Percentiles rank a stretch among this genome's conserved stretches.
Evolutionary conservation across 345 rosid species (phyloP).

Genomic region (Gossypium ekmanianum): DNA sequence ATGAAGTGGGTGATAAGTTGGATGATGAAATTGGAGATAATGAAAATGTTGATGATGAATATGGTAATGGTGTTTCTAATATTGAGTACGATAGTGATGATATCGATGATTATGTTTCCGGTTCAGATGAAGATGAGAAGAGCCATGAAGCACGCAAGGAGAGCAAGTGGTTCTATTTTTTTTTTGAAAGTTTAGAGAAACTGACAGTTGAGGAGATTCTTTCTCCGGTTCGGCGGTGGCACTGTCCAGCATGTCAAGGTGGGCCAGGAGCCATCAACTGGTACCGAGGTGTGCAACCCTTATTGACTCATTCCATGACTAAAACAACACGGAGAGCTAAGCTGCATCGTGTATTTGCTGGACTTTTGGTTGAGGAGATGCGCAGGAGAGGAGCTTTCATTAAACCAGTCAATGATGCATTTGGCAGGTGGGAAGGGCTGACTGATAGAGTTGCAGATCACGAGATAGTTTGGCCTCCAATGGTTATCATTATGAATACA

Average conservation of each 20-base stretch:
- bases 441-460: conserved; percentile 33
- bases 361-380: conserved; percentile 41
- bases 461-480: conserved; percentile 31
- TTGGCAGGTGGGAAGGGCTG: conserved; percentile 39
- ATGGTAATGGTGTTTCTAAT: conserved; percentile 28
- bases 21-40: conserved; percentile 4
- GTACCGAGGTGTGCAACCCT: conserved; percentile 39
- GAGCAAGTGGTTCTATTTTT: conserved; percentile 30
- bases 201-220: conserved; percentile 27
- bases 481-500: conserved; percentile 44
- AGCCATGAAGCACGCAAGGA: conserved; percentile 34
- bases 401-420: conserved; percentile 31
- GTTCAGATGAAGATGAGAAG: conserved; percentile 33
- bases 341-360: conserved; percentile 40
- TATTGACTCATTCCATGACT: conserved; percentile 36
- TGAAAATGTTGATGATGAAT: conserved; percentile 1
- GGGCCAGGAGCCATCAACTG: conserved; percentile 50
- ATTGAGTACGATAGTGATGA: conserved; percentile 17
- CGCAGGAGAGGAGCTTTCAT: conserved; percentile 33
- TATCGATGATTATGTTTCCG: conserved; percentile 24
- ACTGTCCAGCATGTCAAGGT: conserved; percentile 45
- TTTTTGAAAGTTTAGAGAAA: conserved; percentile 31
- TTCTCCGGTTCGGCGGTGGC: conserved; percentile 41
- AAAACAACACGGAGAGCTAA: conserved; percentile 30
- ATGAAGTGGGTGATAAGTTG: conserved; percentile 17